Evolutionary conservation across 192 early-diverging fungal genomes (phyloP), one percentile per base, ranked within the genome.

Genomic region (Podila minutissima): DNA sequence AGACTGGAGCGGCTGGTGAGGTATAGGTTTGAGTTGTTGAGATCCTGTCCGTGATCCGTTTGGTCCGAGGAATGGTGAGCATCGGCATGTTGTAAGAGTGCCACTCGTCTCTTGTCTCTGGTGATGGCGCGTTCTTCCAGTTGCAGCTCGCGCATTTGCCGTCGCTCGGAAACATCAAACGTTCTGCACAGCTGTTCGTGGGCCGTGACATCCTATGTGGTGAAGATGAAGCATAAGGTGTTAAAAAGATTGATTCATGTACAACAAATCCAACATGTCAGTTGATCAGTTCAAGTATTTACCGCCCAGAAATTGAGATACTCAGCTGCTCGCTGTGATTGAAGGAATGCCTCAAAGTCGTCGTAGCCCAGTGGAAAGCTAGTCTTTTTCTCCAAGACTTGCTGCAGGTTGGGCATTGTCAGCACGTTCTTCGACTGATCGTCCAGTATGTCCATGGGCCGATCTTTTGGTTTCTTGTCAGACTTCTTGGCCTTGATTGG

Each of bases 291-390:
- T 55, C 22, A 22, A 61, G 26, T 6, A 61, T 31, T 61, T 61
- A 61, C 59, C 5, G 29, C 31, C 59, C 59, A 61, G 17, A 61
- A 61, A 17, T 61, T 61, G 59, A 61, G 59, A 19, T 61, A 61
- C 29, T 61, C 59, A 5, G 26, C 59, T 19, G 59, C 59, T 61
- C 59, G 59, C 5, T 61, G 59, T 28, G 59, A 35, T 1, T 19
- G 26, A 28, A 61, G 59, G 29, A 61, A 61, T 2, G 59, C 59
- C 31, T 61, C 59, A 32, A 61, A 61, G 59, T 61, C 59, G 9
- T 61, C 59, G 15, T 61, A 61, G 19, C 59, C 59, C 20, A 61
- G 28, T 11, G 59, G 59, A 20, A 31, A 61, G 26, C 29, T 24
- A 9, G 59, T 61, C 26, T 33, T 28, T 31, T 61, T 61, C 9